A percentile compares a stretch with the other conserved stretches of the same genome.
These are phyloP conservation scores for Huiozyma naganishii DNA, from an alignment of 805 yeast genomes.

Conservation along the genomic window DNA sequence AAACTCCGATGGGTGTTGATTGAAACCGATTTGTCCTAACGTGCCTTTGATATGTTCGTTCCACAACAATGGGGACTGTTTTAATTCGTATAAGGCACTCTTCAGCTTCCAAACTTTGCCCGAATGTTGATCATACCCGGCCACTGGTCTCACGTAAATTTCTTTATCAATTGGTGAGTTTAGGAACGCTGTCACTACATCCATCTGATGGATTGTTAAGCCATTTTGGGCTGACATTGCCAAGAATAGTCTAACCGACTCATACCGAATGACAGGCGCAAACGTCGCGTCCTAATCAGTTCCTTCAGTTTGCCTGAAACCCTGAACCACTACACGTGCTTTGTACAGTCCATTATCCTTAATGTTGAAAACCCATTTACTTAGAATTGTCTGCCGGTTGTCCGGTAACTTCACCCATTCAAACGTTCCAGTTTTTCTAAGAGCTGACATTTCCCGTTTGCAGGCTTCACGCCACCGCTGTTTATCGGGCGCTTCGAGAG, in stretches of 20 bases:
- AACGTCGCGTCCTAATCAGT: background rate
- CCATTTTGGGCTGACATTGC: background rate
- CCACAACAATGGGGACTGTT: background rate
- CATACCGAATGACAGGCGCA: background rate
- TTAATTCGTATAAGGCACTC: background rate
- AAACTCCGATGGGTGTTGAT: background rate
- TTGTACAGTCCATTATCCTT: background rate
- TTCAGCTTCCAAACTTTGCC: background rate
- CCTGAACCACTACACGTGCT: background rate
- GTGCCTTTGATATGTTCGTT: background rate
- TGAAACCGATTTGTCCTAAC: background rate
- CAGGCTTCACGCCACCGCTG: conserved; percentile 3
- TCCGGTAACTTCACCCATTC: background rate
- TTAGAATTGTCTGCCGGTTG: background rate
- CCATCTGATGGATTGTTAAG: background rate
- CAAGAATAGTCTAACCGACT: background rate
- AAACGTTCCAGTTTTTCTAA: conserved; percentile 1
- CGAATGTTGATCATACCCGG: background rate
- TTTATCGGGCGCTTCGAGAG: background rate
- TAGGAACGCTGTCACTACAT: background rate
- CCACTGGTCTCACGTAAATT: background rate
- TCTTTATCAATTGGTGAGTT: background rate
- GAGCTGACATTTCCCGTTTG: conserved; percentile 3
- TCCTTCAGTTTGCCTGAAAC: background rate
- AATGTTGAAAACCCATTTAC: background rate